These are phyloP conservation scores for Fusarium goolgardi DNA, from an alignment of 2,329 filamentous ascomycete species.

Conservation along the genomic window DNA sequence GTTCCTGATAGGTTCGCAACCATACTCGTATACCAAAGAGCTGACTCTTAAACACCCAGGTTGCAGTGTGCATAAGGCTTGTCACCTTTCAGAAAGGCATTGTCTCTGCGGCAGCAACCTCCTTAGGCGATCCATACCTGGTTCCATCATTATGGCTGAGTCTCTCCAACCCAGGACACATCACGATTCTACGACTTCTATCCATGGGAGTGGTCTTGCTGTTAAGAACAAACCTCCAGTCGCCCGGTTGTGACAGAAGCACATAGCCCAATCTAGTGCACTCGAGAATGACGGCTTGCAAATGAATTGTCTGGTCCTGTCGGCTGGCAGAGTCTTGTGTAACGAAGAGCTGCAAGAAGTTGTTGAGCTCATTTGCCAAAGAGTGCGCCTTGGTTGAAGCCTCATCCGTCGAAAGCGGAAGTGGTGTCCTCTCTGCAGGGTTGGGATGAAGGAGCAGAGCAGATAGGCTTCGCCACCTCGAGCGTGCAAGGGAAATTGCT, in stretches of 20 bases:
- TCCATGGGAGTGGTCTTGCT: background rate
- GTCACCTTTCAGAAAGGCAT: conserved; percentile 9
- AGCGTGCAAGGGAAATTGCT: conserved; percentile 50
- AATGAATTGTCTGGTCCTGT: conserved; percentile 53
- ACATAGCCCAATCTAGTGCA: conserved; percentile 56
- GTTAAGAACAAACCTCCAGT: conserved; percentile 51
- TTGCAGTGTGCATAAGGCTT: background rate
- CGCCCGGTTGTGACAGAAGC: conserved; percentile 57
- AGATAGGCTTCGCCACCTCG: conserved; percentile 57
- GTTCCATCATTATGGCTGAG: conserved; percentile 44
- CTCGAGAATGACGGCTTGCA: conserved; percentile 55
- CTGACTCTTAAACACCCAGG: background rate
- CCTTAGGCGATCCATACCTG: conserved; percentile 36
- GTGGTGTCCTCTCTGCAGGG: conserved; percentile 52
- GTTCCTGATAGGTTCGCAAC: background rate
- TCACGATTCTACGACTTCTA: conserved; percentile 29
- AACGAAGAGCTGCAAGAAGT: conserved; percentile 52
- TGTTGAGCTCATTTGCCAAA: conserved; percentile 51
- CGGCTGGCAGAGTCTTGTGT: conserved; percentile 39
- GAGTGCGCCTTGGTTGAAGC: conserved; percentile 49
- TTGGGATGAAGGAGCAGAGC: conserved; percentile 56
- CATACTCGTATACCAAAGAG: background rate
- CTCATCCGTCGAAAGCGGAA: conserved; percentile 48
- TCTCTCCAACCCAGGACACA: conserved; percentile 50
- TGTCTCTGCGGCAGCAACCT: conserved; percentile 39